Base-by-base conservation (phyloP, 2,329 filamentous ascomycete species). In the Blumeria hordei region DNA sequence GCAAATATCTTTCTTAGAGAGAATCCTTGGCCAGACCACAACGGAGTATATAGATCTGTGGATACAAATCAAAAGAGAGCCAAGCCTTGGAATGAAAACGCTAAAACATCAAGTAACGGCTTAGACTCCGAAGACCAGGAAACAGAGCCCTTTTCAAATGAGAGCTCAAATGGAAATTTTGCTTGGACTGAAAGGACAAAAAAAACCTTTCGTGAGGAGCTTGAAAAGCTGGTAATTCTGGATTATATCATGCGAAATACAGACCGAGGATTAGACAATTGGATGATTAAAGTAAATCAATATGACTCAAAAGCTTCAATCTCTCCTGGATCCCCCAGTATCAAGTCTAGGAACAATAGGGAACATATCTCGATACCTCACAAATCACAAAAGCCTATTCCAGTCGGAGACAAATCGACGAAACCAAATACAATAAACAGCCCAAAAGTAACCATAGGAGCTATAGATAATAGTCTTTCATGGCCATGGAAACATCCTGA, bases 171-270 rank as follows among this genome's bases (percentile, higher is more conserved):
- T 32, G 60, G 58, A 58, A 63, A 68, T 41, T 93, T 92, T 60
- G 77, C 82, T 57, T 98, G 92, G 92, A 94, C 87, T 0, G 85
- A 93, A 54, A 70, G 74, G 6, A 69, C 98, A 49, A 93, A 96
- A 65, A 86, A 94, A 67, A 84, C 86, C 0, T 94, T 98, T 66
- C 75, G 92, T 39, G 92, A 98, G 67, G 85, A 96, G 69, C 74
- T 98, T 51, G 92, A 98, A 69, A 96, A 95, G 68, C 73, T 98
- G 7, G 93, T 98, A 21, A 94, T 98, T 63, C 69, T 98, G 60
- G 92, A 98, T 69, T 98, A 98, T 66, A 94, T 98, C 59, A 98
- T 98, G 92, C 80, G 92, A 56, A 98, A 98, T 65, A 98, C 92
- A 1, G 92, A 98, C 67, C 78, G 92, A 69, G 92, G 92, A 1